Evolutionary conservation across 208 protist species (phyloP).

Genomic region (Jaenimonas drosophilae): DNA sequence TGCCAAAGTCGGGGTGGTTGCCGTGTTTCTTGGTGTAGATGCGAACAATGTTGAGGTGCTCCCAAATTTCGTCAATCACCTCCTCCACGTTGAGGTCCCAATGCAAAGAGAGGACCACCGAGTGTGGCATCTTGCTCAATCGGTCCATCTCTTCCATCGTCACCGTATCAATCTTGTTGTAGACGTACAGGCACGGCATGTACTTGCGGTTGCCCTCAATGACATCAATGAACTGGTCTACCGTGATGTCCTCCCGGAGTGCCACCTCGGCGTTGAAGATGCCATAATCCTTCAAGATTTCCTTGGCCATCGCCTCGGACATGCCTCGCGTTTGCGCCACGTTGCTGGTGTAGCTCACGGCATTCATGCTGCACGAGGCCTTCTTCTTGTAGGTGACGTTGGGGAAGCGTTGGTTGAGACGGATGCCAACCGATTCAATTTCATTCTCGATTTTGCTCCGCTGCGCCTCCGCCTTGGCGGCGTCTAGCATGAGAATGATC

Average conservation of each 20-base stretch:
- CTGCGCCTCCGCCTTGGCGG: constrained; percentile 87
- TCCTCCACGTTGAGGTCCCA: constrained; percentile 91
- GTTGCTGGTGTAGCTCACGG: constrained; percentile 84
- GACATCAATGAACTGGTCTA: constrained; percentile 98
- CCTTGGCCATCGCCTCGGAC: constrained; percentile 86
- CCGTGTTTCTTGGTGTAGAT: constrained; percentile 97
- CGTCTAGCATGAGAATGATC: constrained; percentile 98
- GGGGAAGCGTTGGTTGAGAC: constrained; percentile 91
- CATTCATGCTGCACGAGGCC: constrained; percentile 88
- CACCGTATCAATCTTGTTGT: constrained; percentile 97
- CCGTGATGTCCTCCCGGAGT: constrained; percentile 93
- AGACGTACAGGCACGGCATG: constrained; percentile 91
- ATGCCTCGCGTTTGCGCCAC: constrained; percentile 73
- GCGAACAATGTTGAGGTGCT: constrained; percentile 93
- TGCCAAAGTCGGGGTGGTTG: constrained; percentile 91
- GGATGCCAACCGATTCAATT: constrained; percentile 93
- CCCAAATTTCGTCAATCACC: constrained; percentile 95
- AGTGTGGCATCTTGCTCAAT: constrained; percentile 85
- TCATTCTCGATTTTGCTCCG: constrained; percentile 91
- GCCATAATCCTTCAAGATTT: constrained; percentile 93
- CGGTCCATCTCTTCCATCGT: constrained; percentile 96
- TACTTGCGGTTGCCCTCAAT: constrained; percentile 95
- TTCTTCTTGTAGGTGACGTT: constrained; percentile 93
- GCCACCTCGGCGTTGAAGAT: constrained; percentile 96
- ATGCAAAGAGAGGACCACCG: constrained; percentile 81